Base-by-base conservation (phyloP, 441 rosid genomes). In the Sinapis alba region DNA sequence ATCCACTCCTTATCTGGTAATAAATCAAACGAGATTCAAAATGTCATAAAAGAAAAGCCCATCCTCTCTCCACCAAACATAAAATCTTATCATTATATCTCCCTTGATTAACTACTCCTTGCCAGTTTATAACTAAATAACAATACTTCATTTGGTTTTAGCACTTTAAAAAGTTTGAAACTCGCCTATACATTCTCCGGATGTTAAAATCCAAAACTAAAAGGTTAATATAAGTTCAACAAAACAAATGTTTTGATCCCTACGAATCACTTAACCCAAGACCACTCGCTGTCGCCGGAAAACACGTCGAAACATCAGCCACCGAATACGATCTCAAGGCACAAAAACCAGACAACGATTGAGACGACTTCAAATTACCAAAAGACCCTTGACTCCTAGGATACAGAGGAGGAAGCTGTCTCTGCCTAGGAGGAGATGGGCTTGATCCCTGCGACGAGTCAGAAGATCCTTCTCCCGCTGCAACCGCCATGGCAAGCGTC, bases 401-500 rank as follows among this genome's bases (percentile, higher is more conserved):
- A 72, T 87, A 85, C 81, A 89, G 36, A 0, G 98, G 99, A 10
- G 97, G 98, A 57, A 68, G 26, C 54, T 62, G 38, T 1, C 59
- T 66, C 70, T 85, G 87, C 6, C 79, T 81, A 3, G 89, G 83
- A 6, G 92, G 87, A 20, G 90, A 85, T 59, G 86, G 82, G 65
- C 84, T 79, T 0, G 87, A 84, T 32, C 66, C 68, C 0, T 88
- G 20, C 10, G 80, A 78, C 1, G 77, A 86, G 19, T 88, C 81
- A 0, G 12, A 65, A 89, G 36, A 89, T 81, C 5, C 85, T 7
- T 23, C 92, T 83, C 20, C 76, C 28, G 88, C 79, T 59, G 88
- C 83, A 89, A 90, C 82, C n/a, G 91, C 94, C 36, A 94, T 85
- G 0, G 94, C 96, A 0, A 95, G 79, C 10, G 96, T 92, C 79